A percentile compares a stretch with the other conserved stretches of the same genome.
Evolutionary conservation across 306 rosid genomes (phyloP).

Genomic region (Cucumis melo): DNA sequence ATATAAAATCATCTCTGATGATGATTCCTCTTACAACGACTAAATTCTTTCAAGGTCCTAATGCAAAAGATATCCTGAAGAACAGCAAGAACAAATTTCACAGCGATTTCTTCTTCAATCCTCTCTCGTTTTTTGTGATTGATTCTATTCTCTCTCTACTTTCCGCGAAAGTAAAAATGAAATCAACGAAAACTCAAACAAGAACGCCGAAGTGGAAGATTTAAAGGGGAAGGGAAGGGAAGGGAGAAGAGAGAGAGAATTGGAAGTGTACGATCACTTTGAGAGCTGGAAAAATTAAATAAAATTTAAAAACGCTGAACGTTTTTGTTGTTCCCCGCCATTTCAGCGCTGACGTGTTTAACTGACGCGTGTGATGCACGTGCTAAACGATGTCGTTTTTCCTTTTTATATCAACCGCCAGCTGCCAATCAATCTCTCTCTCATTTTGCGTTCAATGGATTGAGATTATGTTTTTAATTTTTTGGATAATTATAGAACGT

Average conservation of each 20-base stretch:
- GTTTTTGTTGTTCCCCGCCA: conserved; percentile 10
- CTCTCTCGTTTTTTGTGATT: background rate
- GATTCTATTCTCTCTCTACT: background rate
- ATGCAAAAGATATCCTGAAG: conserved; percentile 2
- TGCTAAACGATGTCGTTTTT: background rate
- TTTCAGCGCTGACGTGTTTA: conserved; percentile 4
- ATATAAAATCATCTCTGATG: background rate
- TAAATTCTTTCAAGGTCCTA: background rate
- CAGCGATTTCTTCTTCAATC: background rate
- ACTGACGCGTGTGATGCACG: background rate
- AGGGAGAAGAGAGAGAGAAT: background rate
- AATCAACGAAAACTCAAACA: background rate
- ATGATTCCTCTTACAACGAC: conserved; percentile 1
- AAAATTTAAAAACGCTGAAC: background rate
- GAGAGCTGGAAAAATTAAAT: background rate
- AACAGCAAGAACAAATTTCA: conserved; percentile 6
- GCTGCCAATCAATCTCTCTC: background rate
- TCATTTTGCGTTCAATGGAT: background rate
- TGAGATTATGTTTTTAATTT: background rate
- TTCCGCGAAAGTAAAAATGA: background rate
- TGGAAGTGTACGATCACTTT: background rate
- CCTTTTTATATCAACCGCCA: background rate
- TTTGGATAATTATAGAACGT: background rate
- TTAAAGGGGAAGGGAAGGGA: background rate
- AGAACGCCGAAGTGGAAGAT: background rate